Evolutionary conservation across 2,329 filamentous ascomycete species (phyloP).

Genomic region (Cylindrodendrum hubeiense): DNA sequence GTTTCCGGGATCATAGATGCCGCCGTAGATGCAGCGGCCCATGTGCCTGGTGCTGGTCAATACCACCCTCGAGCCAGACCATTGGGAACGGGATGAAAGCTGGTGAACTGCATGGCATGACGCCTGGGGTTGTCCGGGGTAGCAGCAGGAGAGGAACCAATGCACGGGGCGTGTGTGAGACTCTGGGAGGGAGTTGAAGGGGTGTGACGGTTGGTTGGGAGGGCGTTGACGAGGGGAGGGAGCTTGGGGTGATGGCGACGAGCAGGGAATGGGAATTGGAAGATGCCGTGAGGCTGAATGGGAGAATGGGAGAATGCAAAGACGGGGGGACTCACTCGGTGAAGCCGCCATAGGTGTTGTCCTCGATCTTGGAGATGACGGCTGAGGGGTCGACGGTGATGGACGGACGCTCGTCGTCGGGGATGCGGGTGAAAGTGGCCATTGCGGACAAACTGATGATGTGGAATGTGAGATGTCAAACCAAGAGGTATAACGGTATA

Average conservation of each 20-base stretch:
- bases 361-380: slow-evolving; percentile 79
- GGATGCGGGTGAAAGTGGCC: slow-evolving; percentile 79
- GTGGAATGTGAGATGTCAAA: neutral
- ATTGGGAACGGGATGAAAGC: neutral
- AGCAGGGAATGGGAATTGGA: neutral
- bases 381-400: slow-evolving; percentile 75
- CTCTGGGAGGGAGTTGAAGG: neutral
- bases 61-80: slow-evolving; percentile 18
- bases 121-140: slow-evolving; percentile 5
- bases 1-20: slow-evolving; percentile 84
- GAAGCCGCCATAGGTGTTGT: slow-evolving; percentile 87
- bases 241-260: neutral
- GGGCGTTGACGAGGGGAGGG: neutral
- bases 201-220: too few species aligned
- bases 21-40: slow-evolving; percentile 89
- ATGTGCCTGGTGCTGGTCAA: slow-evolving; percentile 72
- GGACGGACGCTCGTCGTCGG: slow-evolving; percentile 69
- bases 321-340: slow-evolving; percentile 73
- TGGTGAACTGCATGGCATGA: neutral
- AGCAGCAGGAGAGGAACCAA: neutral
- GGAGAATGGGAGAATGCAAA: neutral
- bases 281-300: neutral
- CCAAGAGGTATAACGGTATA: too few species aligned
- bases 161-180: neutral
- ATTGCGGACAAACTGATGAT: slow-evolving; percentile 56